Base-by-base conservation (phyloP, 73 alveolate genomes). In the Urostyla sp. region DNA sequence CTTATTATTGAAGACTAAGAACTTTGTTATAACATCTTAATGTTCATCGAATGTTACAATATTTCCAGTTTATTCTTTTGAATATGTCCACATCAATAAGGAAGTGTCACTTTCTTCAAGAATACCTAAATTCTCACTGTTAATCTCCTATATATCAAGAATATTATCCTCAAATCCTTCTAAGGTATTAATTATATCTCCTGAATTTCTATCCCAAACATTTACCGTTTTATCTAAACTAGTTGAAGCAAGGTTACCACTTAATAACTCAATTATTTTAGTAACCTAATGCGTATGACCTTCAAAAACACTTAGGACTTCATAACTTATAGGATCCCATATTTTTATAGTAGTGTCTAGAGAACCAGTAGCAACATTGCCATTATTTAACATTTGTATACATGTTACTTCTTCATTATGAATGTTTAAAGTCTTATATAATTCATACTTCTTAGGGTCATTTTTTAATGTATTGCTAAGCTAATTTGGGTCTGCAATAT, bases 281-380 rank as follows among this genome's bases (percentile, higher is more conserved):
- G 75, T 32, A 30, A 85, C 80, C 18, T 67, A 21, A 40, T 85
- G 88, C 30, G 89, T 85, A 52, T 85, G 93, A 20, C 93, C 93
- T 34, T 85, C 93, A 67, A 55, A 46, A 15, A 32, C 57, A 27
- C 67, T 75, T 3, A 63, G n/a, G n/a, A 61, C 27, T 43, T 72
- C 53, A 30, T 84, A 88, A 0, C 88, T 50, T n/a, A 43, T 48
- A 15, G 81, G 81, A 48, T 89, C 87, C 92, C 95, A 89, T 18
- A 89, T 60, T 30, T 72, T 73, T 16, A 89, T 54, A 5, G 75
- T 75, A 28, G 91, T 35, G 49, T 88, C 95, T 15, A 51, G 40
- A 0, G 88, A 59, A 3, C 92, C 92, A 8, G 95, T 55, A 8
- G 88, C 92, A 7, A 80, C 28, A 20, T 44, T 75, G 54, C 93